phyloP scores from a whole-genome alignment of 2,329 filamentous ascomycete species.

The Talaromyces atroroseus region DNA sequence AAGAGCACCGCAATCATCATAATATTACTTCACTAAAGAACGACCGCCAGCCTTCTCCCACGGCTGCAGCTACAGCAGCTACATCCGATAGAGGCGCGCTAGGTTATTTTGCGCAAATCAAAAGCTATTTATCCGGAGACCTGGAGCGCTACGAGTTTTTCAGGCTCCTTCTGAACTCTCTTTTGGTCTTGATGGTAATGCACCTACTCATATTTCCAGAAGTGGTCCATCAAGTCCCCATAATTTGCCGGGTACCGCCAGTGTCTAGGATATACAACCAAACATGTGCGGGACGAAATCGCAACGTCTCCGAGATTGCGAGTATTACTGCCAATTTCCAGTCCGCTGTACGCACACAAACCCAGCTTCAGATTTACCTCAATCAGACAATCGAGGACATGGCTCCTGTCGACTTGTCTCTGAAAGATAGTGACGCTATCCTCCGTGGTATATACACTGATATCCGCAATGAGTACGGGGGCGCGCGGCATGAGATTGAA shows the following conservation, averaged over 20 bases:
- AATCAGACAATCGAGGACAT: slow-evolving; percentile 8
- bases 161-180: slow-evolving; percentile 6
- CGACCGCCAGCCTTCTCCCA: background rate
- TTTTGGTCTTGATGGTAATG: slow-evolving; percentile 9
- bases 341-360: slow-evolving; percentile 4
- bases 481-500: slow-evolving; percentile 29
- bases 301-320: background rate
- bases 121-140: background rate
- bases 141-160: slow-evolving; percentile 2
- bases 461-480: slow-evolving; percentile 25
- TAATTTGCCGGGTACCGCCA: slow-evolving; percentile 4
- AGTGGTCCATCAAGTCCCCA: slow-evolving; percentile 8
- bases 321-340: slow-evolving; percentile 1
- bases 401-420: background rate
- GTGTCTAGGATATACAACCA: slow-evolving; percentile 3
- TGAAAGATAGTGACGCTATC: slow-evolving; percentile 5
- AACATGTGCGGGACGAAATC: background rate
- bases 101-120: background rate
- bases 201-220: slow-evolving; percentile 12
- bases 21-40: background rate
- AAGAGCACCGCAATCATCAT: background rate
- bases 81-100: background rate
- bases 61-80: background rate
- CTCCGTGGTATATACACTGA: slow-evolving; percentile 24
- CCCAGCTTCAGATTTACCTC: slow-evolving; percentile 9